A percentile compares a stretch with the other conserved stretches of the same genome.
These are phyloP conservation scores for Umbilicus rupestris DNA, from an alignment of 164 flowering plant species.

Conservation along the genomic window DNA sequence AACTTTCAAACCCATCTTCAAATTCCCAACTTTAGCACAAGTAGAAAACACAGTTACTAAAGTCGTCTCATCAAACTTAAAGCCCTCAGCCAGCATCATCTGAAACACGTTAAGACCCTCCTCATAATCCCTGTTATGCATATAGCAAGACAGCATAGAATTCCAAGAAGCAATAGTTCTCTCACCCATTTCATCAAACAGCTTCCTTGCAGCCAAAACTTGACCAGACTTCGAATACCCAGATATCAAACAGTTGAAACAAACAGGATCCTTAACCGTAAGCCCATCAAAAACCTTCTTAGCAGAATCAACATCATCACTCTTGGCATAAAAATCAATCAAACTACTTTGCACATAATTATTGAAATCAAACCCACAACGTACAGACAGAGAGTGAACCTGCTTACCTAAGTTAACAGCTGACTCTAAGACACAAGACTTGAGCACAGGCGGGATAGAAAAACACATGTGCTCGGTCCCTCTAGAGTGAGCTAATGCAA, in stretches of 20 bases:
- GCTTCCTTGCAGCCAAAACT: conserved; percentile 23
- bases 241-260: conserved; percentile 38
- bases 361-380: conserved; percentile 24
- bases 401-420: conserved; percentile 27
- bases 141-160: conserved; percentile 39
- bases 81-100: conserved; percentile 25
- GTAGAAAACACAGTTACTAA: conserved; percentile 34
- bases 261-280: conserved; percentile 27
- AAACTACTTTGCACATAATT: conserved; percentile 28
- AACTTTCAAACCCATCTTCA: conserved; percentile 34
- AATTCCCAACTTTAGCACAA: conserved; percentile 34
- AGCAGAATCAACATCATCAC: conserved; percentile 28
- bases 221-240: conserved; percentile 32
- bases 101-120: conserved; percentile 33
- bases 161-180: conserved; percentile 42
- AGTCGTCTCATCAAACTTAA: conserved; percentile 29
- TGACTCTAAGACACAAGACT: conserved; percentile 22
- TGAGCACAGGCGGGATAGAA: conserved; percentile 27
- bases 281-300: conserved; percentile 30
- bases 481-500: conserved; percentile 20
- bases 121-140: conserved; percentile 25
- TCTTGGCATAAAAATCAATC: conserved; percentile 35
- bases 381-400: conserved; percentile 26
- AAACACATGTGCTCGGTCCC: conserved; percentile 13
- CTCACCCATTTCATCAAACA: conserved; percentile 34